Percentiles rank a stretch among this genome's conserved stretches.
phyloP scores from a whole-genome alignment of 1,284 basidiomycete species.

The Ustilago nuda region DNA sequence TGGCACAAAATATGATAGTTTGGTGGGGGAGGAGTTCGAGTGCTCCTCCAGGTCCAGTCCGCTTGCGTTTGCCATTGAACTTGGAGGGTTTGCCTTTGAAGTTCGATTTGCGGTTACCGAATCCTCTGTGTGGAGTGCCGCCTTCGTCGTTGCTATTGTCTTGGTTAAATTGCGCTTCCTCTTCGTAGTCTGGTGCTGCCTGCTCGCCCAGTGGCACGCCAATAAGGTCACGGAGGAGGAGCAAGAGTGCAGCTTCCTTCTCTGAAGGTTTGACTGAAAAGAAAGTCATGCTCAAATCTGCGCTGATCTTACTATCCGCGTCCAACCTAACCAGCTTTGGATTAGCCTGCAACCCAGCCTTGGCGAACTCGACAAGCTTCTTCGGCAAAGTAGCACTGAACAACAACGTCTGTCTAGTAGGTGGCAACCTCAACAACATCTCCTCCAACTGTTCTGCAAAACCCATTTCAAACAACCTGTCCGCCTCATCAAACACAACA shows the following conservation, averaged over 20 bases:
- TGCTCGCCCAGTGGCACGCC: slow-evolving; percentile 76
- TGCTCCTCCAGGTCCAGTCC: slow-evolving; percentile 62
- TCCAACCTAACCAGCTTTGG: slow-evolving; percentile 95
- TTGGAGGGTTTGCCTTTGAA: slow-evolving; percentile 46
- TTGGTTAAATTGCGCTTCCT: slow-evolving; percentile 53
- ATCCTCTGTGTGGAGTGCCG: slow-evolving; percentile 31
- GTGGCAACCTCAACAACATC: slow-evolving; percentile 86
- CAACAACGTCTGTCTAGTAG: slow-evolving; percentile 87
- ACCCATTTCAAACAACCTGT: slow-evolving; percentile 96
- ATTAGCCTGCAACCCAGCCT: slow-evolving; percentile 86
- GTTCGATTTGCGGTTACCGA: slow-evolving; percentile 20
- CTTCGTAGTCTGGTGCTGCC: slow-evolving; percentile 36
- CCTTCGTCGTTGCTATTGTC: slow-evolving; percentile 67
- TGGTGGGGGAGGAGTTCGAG: slow-evolving; percentile 80
- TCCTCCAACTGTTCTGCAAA: slow-evolving; percentile 92
- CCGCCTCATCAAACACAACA: slow-evolving; percentile 97
- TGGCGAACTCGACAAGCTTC: slow-evolving; percentile 95
- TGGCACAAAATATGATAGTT: slow-evolving; percentile 93
- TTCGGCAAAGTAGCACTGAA: slow-evolving; percentile 98
- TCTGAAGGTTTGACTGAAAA: slow-evolving; percentile 91
- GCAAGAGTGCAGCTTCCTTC: slow-evolving; percentile 90
- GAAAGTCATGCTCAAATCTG: slow-evolving; percentile 92
- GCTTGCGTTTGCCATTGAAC: slow-evolving; percentile 61
- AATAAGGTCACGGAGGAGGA: slow-evolving; percentile 87
- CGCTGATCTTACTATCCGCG: slow-evolving; percentile 93